Percentiles rank a stretch among this genome's conserved stretches.
Conservation (phyloP, 2,329 filamentous ascomycete species). For the Teratosphaeria zuluensis region DNA sequence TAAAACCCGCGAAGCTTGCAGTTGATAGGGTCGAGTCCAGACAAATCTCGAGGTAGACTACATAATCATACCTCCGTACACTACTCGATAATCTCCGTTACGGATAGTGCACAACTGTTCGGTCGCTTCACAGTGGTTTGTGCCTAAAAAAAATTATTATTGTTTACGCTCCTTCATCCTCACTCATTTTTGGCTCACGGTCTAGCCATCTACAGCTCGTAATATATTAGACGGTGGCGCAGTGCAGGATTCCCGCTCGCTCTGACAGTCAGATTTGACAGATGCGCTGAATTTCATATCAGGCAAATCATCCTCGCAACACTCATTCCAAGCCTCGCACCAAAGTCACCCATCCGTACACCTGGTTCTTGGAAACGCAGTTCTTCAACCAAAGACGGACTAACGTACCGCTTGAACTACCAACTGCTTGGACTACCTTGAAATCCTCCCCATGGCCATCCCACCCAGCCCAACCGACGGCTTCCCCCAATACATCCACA, state of each 20-base stretch:
- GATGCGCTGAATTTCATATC: too few relatives aligned
- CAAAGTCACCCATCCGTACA: too few relatives aligned
- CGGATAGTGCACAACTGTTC: neutral
- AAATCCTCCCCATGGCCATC: slow-evolving; percentile 3
- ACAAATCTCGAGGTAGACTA: neutral
- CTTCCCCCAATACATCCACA: slow-evolving; percentile 15
- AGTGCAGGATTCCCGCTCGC: neutral
- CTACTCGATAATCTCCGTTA: neutral
- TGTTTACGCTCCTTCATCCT: neutral
- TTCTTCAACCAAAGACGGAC: too few relatives aligned
- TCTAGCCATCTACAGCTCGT: neutral
- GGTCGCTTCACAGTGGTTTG: too few relatives aligned
- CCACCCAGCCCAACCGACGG: slow-evolving; percentile 6
- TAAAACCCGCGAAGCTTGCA: neutral
- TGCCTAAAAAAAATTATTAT: neutral
- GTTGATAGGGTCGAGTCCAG: neutral
- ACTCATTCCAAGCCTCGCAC: too few relatives aligned
- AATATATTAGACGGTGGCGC: neutral
- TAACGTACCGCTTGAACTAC: too few relatives aligned
- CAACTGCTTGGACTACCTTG: too few relatives aligned
- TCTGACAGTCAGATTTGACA: too few relatives aligned
- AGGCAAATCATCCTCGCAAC: too few relatives aligned
- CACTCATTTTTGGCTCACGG: neutral
- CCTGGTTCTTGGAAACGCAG: too few relatives aligned
- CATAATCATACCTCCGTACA: neutral